Base-by-base conservation (phyloP, 371 early-diverging fungal genomes). In the Mucor lusitanicus region DNA sequence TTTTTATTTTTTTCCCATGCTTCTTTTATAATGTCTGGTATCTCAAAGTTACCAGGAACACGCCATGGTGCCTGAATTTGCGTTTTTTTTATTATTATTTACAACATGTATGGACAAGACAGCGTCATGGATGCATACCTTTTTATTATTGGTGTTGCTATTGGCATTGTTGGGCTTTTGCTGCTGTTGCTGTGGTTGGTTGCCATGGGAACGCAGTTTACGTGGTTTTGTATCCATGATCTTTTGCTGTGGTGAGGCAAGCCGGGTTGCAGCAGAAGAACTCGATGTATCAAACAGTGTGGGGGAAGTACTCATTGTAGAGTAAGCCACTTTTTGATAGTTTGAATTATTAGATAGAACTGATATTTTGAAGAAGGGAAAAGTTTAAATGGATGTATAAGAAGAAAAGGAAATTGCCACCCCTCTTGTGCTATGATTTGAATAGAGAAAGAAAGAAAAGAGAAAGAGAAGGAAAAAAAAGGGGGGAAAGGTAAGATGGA, bases 1-100 rank as follows among this genome's bases (percentile, higher is more conserved):
- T 68, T 40, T 61, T 72, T 68, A 21, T 70, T 67, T 50, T 63
- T 69, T 57, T 77, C 72, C 74, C 76, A 75, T 40, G 73, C 74
- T 65, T 77, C 77, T 71, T 79, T 77, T 55, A 83, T 79, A 40
- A 83, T 79, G 63, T 83, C 84, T 55, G 84, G 84, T 59, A 81
- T 81, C 60, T 83, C 75, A 64, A 75, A 83, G 28, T 74, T 71
- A 42, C 76, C 84, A 39, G 84, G 81, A 55, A 78, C 69, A 58
- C 79, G 79, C 84, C 84, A 83, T 58, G 78, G 79, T 67, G 72
- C 75, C 78, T 73, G 65, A 60, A 37, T 27, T 30, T 11, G 28
- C 28, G 17, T 33, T 32, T 64, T 40, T n/a, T n/a, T n/a, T n/a
- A n/a, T n/a, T n/a, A n/a, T 58, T 9, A 21, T 39, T 32, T 42